Evolutionary conservation across 176 grass and related monocot species (phyloP), one percentile per base, ranked within the genome.

Genomic region (Oryza meridionalis): DNA sequence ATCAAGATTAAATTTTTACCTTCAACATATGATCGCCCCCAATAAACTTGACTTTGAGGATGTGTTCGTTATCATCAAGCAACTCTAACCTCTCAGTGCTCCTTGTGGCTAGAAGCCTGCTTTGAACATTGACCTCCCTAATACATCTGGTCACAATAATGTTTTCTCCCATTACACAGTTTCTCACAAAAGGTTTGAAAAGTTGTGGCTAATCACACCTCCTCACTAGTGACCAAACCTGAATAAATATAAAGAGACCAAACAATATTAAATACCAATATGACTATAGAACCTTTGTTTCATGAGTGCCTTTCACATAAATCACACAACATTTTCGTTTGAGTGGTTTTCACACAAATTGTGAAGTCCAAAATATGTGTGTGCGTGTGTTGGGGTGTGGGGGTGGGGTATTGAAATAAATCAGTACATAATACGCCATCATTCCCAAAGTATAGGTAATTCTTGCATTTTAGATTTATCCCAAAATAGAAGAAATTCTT

Each of bases 221-320:
- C 88, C 94, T 97, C 77, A 90, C 92, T 62, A 97, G 63, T 83
- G 94, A 97, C 92, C 92, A 97, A 61, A 94, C 92, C 94, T 97
- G 73, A 8, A 68, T 43, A 26, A 38, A 27, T 55, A 47, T 68
- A 11, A 49, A 17, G 13, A n/a, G 4, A 9, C 21, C 35, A 11
- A 87, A 13, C 43, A 2, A 27, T 24, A 65, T 46, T 0, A 27
- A 76, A 31, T 37, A 76, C 78, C 77, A 38, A 65, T 9, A 58
- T n/a, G 51, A 40, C 63, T 21, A 78, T 45, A n/a, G 37, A 29
- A 47, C 16, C 32, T 62, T 62, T 11, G 2, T 0, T 62, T 62
- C 8, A 22, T 24, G n/a, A 24, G 21, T 62, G n/a, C 42, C 42
- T 43, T 22, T 62, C 17, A 62, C 58, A 62, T 10, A 62, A 4